Evolutionary conservation across 2,329 filamentous ascomycete species (phyloP).

Genomic region (Trichoderma atrobrunneum): DNA sequence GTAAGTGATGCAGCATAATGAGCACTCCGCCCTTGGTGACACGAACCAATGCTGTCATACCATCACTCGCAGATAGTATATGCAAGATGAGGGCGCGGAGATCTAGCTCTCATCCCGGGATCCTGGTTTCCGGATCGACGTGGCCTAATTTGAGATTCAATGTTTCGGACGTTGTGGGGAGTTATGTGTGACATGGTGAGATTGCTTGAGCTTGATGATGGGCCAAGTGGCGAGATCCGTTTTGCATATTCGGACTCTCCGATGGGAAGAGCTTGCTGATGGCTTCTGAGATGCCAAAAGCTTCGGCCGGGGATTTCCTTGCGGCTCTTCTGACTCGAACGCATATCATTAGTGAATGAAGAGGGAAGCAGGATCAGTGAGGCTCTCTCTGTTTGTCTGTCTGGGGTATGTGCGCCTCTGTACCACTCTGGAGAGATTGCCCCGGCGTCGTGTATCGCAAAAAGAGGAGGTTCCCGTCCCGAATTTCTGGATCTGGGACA

Average conservation of each 20-base stretch:
- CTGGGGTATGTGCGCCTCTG: background rate
- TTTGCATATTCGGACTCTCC: background rate
- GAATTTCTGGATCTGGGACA: background rate
- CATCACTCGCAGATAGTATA: background rate
- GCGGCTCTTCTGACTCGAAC: too few relatives aligned
- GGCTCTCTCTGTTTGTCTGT: background rate
- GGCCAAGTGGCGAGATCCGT: background rate
- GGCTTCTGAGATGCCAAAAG: background rate
- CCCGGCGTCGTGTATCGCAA: background rate
- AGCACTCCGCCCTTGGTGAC: background rate
- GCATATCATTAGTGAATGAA: background rate
- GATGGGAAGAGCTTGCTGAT: background rate
- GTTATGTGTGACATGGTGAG: background rate
- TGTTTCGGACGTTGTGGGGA: conserved; percentile 8
- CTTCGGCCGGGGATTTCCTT: background rate
- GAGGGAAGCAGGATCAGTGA: background rate
- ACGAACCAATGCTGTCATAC: background rate
- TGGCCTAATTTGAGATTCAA: background rate
- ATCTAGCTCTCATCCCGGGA: background rate
- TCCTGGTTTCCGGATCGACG: background rate
- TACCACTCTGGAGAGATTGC: background rate
- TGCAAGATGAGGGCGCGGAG: conserved; percentile 17
- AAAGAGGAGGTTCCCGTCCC: background rate
- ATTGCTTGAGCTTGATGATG: background rate
- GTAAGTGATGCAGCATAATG: background rate